These are phyloP conservation scores for Poa annua DNA, from an alignment of 176 grass and related monocot genomes.

Conservation along the genomic window DNA sequence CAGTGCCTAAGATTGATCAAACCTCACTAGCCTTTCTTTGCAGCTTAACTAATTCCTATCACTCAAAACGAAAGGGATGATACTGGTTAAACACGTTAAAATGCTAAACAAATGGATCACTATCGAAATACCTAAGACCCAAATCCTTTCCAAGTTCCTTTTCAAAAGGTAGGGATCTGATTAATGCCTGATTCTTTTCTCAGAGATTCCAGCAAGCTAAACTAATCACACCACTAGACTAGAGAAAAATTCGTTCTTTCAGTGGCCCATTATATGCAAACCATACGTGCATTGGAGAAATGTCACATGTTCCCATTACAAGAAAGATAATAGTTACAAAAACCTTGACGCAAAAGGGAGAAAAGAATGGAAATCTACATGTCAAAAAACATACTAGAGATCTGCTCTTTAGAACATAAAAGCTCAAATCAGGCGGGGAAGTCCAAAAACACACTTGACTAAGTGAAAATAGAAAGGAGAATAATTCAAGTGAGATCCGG, in stretches of 20 bases:
- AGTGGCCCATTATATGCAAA: slow-evolving; percentile 9
- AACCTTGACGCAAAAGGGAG: slow-evolving; percentile 1
- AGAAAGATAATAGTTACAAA: not conserved
- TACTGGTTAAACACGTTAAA: slow-evolving; percentile 23
- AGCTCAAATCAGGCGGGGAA: slow-evolving; percentile 33
- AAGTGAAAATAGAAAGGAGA: slow-evolving; percentile 41
- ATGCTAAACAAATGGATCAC: slow-evolving; percentile 14
- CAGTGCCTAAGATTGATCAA: slow-evolving; percentile 17
- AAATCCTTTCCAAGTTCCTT: slow-evolving; percentile 29
- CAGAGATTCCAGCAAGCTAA: slow-evolving; percentile 2
- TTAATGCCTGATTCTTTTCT: not conserved
- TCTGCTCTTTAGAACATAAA: slow-evolving; percentile 39
- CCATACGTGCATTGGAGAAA: slow-evolving; percentile 6
- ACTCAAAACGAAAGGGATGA: slow-evolving; percentile 7
- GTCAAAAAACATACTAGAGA: slow-evolving; percentile 36
- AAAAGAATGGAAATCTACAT: slow-evolving; percentile 33
- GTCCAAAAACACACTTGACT: slow-evolving; percentile 37
- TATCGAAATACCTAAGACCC: not conserved
- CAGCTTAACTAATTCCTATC: not conserved
- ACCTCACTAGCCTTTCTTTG: not conserved
- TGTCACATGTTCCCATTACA: slow-evolving; percentile 11
- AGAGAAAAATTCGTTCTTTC: not conserved
- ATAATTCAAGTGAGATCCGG: slow-evolving; percentile 54
- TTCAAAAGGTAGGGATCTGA: slow-evolving; percentile 7
- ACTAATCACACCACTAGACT: slow-evolving; percentile 10